Evolutionary conservation across 2,329 filamentous ascomycete species (phyloP), one percentile per base, ranked within the genome.

Genomic region (Colletotrichum graminicola): DNA sequence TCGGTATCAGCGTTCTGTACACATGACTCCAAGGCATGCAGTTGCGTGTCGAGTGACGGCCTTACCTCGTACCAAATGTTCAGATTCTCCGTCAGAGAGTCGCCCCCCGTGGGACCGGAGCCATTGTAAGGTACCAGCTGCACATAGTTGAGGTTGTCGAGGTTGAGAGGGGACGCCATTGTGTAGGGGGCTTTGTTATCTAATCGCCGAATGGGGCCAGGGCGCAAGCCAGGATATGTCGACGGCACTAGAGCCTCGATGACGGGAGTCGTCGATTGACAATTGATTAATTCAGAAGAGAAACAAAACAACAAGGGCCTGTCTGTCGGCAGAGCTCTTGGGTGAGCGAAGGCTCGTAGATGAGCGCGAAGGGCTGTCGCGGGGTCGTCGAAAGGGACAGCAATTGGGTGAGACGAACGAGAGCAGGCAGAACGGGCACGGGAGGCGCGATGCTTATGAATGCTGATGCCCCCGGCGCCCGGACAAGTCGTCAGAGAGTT

Each of bases 11-110:
- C 74, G 66, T 75, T 26, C 49, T 23, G 32, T 55, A 45, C 61
- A 63, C 5, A 12, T n/a, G 49, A 49, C 36, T 21, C 5, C 34
- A 47, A 43, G 56, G 55, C 52, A 11, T 39, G n/a, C n/a, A n/a
- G 16, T 26, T 47, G 47, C 10, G 12, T 65, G 1, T 21, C 14
- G 55, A 12, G 29, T 5, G 10, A 34, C 32, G 23, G 43, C 51
- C 43, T 82, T 82, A 92, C 90, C 83, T 93, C 87, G 79, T 95
- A 95, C 85, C 88, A 94, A 73, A 94, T 86, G 81, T 95, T 95
- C 75, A 95, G 85, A 79, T 95, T 86, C 74, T 93, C 83, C 1
- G 84, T 84, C 71, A 90, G 82, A 34, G 92, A 90, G 80, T 94
- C 86, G 71, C 93, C 93, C 74, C 93, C 93, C 10, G 88, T 90